Evolutionary conservation across 2,329 filamentous ascomycete species (phyloP).

Genomic region (Aspergillus vadensis): DNA sequence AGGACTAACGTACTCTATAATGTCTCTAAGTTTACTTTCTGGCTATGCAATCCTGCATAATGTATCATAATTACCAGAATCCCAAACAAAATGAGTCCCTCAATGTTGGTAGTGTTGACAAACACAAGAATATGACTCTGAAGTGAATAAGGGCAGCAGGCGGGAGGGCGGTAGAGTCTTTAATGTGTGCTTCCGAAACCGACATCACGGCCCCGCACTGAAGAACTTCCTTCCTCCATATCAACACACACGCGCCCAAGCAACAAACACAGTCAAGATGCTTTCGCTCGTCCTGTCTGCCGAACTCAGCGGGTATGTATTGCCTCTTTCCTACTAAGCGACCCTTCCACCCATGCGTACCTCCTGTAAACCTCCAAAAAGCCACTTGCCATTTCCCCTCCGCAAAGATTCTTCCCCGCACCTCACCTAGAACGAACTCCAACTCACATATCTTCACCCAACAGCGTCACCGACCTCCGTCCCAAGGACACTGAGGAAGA

Average conservation of each 20-base stretch:
- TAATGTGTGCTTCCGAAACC: background rate
- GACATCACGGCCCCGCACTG: constrained; percentile 17
- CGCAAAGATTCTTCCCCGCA: constrained; percentile 19
- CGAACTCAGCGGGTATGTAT: constrained; percentile 40
- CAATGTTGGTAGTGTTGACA: no score
- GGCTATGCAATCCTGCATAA: no score
- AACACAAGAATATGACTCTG: no score
- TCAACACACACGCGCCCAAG: constrained; percentile 5
- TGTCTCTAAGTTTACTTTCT: no score
- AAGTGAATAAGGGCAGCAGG: background rate
- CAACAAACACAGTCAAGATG: constrained; percentile 30
- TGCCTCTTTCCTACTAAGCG: background rate
- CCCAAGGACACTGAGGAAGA: constrained; percentile 78
- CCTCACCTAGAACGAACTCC: background rate
- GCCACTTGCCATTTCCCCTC: background rate
- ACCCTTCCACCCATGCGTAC: no score
- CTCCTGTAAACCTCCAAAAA: background rate
- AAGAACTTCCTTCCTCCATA: constrained; percentile 6
- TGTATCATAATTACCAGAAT: no score
- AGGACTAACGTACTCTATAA: no score
- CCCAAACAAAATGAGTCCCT: no score
- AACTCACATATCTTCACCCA: constrained; percentile 12
- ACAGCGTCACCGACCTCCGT: constrained; percentile 84
- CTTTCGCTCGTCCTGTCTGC: constrained; percentile 42
- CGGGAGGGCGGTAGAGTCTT: background rate